Percentiles rank a stretch among this genome's conserved stretches.
Conservation (phyloP, 768 basidiomycete species). For the Boletus sp. region DNA sequence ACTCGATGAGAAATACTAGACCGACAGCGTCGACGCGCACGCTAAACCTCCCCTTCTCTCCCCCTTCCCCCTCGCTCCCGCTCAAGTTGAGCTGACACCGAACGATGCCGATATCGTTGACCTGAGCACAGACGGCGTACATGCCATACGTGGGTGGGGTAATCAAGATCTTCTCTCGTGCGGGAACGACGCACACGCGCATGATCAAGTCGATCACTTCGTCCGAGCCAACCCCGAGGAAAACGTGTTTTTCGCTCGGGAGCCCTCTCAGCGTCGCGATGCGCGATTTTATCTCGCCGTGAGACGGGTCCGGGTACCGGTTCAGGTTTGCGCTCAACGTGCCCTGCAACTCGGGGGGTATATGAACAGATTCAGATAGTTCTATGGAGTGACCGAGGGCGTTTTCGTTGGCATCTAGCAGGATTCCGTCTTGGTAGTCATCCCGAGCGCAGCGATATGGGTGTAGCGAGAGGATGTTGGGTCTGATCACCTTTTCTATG, state of each 20-base stretch:
- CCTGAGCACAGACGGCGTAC: constrained; percentile 92
- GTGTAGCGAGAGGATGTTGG: constrained; percentile 87
- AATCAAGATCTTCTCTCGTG: constrained; percentile 76
- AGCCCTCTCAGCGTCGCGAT: constrained; percentile 74
- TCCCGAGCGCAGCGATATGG: constrained; percentile 97
- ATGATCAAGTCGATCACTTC: constrained; percentile 95
- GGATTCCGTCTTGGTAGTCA: constrained; percentile 87
- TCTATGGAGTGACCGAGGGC: constrained; percentile 84
- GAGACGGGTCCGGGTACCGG: constrained; percentile 92
- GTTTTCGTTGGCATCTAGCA: constrained; percentile 98
- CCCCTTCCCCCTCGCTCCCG: constrained; percentile 66
- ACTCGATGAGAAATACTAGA: constrained; percentile 5
- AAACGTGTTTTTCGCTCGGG: constrained; percentile 65
- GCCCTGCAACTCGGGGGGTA: constrained; percentile 36
- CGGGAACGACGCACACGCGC: constrained; percentile 82
- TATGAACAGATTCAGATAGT: constrained; percentile 18
- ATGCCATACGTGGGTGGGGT: constrained; percentile 98
- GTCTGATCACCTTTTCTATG: constrained; percentile 82
- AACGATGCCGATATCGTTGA: constrained; percentile 87
- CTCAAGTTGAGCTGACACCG: constrained; percentile 69
- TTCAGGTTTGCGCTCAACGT: constrained; percentile 60
- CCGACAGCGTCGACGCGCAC: constrained; percentile 71
- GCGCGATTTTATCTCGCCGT: constrained; percentile 71
- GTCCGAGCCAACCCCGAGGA: constrained; percentile 95
- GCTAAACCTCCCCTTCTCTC: constrained; percentile 70